Conservation (phyloP, 768 basidiomycete species). For the Exidia glandulosa region DNA sequence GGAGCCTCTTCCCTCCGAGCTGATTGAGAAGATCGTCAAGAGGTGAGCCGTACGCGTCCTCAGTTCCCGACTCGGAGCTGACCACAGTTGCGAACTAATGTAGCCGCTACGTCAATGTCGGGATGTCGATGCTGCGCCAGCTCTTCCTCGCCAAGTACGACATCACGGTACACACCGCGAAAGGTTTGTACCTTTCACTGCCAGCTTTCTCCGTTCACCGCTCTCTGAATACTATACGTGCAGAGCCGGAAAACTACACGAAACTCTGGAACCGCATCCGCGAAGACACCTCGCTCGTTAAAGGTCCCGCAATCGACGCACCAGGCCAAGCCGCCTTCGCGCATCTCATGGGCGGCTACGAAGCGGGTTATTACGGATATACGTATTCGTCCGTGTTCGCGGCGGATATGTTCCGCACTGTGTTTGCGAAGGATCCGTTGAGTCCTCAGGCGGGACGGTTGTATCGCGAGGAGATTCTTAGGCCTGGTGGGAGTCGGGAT, state of each 20-base stretch:
- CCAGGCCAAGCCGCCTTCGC: slow-evolving; percentile 70
- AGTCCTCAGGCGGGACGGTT: slow-evolving; percentile 41
- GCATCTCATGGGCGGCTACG: slow-evolving; percentile 69
- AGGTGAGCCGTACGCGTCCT: slow-evolving; percentile 34
- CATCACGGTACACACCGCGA: slow-evolving; percentile 60
- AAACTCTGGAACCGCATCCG: slow-evolving; percentile 66
- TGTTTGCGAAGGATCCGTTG: slow-evolving; percentile 75
- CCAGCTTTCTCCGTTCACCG: neutral
- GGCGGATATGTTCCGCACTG: slow-evolving; percentile 51
- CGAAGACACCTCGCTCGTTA: slow-evolving; percentile 58
- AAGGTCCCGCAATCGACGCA: slow-evolving; percentile 36
- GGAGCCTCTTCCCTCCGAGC: slow-evolving; percentile 54
- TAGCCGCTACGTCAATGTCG: slow-evolving; percentile 64
- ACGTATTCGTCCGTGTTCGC: slow-evolving; percentile 63
- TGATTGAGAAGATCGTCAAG: slow-evolving; percentile 72
- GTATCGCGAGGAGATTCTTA: slow-evolving; percentile 69
- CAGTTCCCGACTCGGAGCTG: neutral
- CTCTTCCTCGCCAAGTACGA: slow-evolving; percentile 78
- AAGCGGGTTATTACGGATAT: slow-evolving; percentile 60
- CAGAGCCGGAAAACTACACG: slow-evolving; percentile 64
- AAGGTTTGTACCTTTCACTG: slow-evolving; percentile 29
- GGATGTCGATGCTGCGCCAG: slow-evolving; percentile 72
- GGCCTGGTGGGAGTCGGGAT: slow-evolving; percentile 66
- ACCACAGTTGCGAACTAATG: neutral
- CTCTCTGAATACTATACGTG: slow-evolving; percentile 6